Base-by-base conservation (phyloP, 2,329 filamentous ascomycete genomes). In the Claviceps africana region DNA sequence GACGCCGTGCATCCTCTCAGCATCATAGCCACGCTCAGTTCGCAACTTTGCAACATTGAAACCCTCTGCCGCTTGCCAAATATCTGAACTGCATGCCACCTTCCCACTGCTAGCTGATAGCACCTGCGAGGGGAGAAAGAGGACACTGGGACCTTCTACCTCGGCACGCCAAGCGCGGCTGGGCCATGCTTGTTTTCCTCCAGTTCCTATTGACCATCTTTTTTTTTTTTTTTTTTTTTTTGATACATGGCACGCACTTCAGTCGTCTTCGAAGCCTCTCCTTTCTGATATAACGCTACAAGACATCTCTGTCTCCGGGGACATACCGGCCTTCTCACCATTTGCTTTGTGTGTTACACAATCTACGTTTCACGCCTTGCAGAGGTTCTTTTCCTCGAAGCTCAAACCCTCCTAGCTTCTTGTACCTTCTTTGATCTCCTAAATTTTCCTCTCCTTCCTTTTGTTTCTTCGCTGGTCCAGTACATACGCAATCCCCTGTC, bases 351-450 rank as follows among this genome's bases (percentile, higher is more conserved):
- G 53, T 55, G 59, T 60, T 59, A 60, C 59, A 60, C 59, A 42
- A 51, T 47, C 53, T 50, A 54, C 58, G 58, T 61, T 60, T 60
- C 58, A 60, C 58, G 54, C 57, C 50, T 53, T 58, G 35, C 51
- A 55, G 51, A 50, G 51, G 39, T 55, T 51, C 56, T 55, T 53
- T 51, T 56, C 52, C 42, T 57, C 51, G 50, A 51, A 51, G 39
- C 28, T 54, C 48, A 37, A 51, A 21, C 11, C n/a, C 49, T 42
- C 48, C 45, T 51, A 48, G 15, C 39, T 48, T 30, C 43, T 40
- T 51, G 52, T 40, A 21, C 33, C 40, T 37, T 47, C 19, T 40
- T 15, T 31, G 30, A 42, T 51, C 42, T 31, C 25, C 50, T 43
- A 39, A 51, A 6, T 28, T 46, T 43, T 46, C 42, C 13, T 51